These are phyloP conservation scores for Phanerodontia chrysosporium DNA, from an alignment of 768 basidiomycete genomes.

Conservation along the genomic window DNA sequence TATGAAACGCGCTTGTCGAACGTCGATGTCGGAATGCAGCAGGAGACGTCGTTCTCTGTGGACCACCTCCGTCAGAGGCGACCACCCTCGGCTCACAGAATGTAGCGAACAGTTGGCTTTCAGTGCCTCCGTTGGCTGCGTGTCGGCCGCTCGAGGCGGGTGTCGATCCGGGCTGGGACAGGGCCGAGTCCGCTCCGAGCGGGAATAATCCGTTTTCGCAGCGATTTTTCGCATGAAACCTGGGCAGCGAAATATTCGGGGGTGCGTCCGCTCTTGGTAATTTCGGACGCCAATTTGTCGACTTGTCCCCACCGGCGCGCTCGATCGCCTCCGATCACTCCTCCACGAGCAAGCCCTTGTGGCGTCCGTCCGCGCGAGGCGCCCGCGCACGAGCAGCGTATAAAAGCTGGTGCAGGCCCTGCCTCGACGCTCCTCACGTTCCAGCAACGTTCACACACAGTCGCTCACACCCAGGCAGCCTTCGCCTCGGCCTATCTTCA, in stretches of 20 bases:
- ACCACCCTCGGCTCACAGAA: too few species aligned
- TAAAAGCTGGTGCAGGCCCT: background rate
- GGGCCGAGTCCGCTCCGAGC: background rate
- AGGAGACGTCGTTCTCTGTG: too few species aligned
- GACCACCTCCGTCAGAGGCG: too few species aligned
- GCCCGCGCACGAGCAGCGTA: background rate
- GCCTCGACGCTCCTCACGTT: background rate
- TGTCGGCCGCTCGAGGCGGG: background rate
- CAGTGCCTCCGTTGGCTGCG: too few species aligned
- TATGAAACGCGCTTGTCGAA: background rate
- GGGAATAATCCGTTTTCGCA: background rate
- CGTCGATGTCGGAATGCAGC: background rate
- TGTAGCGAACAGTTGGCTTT: too few species aligned
- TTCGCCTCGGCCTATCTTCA: background rate
- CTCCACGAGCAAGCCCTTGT: background rate
- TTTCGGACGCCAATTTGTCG: background rate
- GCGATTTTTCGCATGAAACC: background rate
- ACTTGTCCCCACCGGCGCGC: background rate
- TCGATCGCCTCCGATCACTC: background rate
- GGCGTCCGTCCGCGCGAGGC: background rate
- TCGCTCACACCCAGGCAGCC: background rate
- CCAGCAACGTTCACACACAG: background rate
- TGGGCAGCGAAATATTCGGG: background rate
- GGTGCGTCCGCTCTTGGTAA: background rate
- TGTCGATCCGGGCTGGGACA: background rate